Conservation (phyloP, 192 early-diverging fungal species). For the Gigaspora rosea region DNA sequence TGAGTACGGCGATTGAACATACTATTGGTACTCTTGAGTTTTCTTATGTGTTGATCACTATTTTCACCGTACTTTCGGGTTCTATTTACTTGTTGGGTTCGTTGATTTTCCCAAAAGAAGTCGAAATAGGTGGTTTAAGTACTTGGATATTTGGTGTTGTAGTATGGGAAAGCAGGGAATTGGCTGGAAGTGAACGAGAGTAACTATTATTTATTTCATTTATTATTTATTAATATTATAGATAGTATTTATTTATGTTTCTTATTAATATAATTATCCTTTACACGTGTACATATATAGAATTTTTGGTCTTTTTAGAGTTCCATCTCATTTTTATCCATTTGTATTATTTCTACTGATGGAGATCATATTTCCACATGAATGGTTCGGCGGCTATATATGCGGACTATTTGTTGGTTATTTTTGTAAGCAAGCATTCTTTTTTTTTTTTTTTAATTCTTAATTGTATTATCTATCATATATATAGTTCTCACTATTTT, state of each 20-base stretch:
- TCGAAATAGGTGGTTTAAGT: slow-evolving; percentile 29
- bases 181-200: slow-evolving; percentile 28
- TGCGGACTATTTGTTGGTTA: slow-evolving; percentile 29
- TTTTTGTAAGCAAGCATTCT: slow-evolving; percentile 30
- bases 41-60: slow-evolving; percentile 21
- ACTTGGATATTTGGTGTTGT: slow-evolving; percentile 36
- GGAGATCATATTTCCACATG: slow-evolving; percentile 22
- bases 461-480: background rate
- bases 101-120: background rate
- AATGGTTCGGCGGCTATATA: slow-evolving; percentile 27
- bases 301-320: slow-evolving; percentile 22
- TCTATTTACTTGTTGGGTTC: slow-evolving; percentile 18
- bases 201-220: background rate
- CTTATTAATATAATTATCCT: background rate
- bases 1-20: slow-evolving; percentile 32
- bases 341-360: slow-evolving; percentile 29
- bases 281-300: background rate
- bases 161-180: slow-evolving; percentile 33
- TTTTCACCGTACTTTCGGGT: slow-evolving; percentile 31
- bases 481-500: background rate
- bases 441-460: background rate
- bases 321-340: slow-evolving; percentile 36
- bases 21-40: slow-evolving; percentile 27
- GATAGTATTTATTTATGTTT: background rate
- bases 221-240: background rate